Evolutionary conservation across 495 filamentous ascomycete species (phyloP).

Genomic region (Aspergillus bertholletiae): DNA sequence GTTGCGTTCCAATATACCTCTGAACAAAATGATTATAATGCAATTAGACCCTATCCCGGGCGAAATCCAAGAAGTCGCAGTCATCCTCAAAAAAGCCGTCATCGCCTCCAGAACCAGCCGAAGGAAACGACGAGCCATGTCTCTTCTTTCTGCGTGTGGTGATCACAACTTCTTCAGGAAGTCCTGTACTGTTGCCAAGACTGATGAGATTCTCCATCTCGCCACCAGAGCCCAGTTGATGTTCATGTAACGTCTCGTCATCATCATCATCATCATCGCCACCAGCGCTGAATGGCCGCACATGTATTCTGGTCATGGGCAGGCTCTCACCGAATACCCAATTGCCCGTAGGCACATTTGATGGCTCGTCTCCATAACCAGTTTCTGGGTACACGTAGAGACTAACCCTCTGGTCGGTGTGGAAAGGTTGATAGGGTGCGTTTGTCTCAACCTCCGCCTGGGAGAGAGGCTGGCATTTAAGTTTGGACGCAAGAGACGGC

Average conservation of each 20-base stretch:
- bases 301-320: conserved; percentile 56
- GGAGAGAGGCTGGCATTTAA: conserved; percentile 56
- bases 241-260: conserved; percentile 40
- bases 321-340: conserved; percentile 75
- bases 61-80: conserved; percentile 89
- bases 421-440: conserved; percentile 85
- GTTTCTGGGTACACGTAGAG: conserved; percentile 56
- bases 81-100: conserved; percentile 95
- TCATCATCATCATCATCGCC: conserved; percentile 55
- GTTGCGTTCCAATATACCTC: conserved; percentile 2
- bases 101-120: conserved; percentile 45
- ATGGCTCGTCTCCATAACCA: conserved; percentile 15
- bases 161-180: conserved; percentile 73
- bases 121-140: conserved; percentile 30
- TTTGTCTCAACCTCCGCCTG: conserved; percentile 93
- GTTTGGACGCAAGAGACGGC: conserved; percentile 23
- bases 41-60: conserved; percentile 71
- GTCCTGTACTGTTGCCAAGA: conserved; percentile 57
- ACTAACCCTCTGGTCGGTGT: conserved; percentile 76
- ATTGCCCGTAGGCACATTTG: conserved; percentile 29
- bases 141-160: conserved; percentile 69
- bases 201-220: conserved; percentile 53
- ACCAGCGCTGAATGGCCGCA: conserved; percentile 45
- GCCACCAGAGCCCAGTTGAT: conserved; percentile 31
- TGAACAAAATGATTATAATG: conserved; percentile 7